These are phyloP conservation scores for Yamadazyma tumulicola DNA, from an alignment of 805 yeast genomes.

Conservation along the genomic window DNA sequence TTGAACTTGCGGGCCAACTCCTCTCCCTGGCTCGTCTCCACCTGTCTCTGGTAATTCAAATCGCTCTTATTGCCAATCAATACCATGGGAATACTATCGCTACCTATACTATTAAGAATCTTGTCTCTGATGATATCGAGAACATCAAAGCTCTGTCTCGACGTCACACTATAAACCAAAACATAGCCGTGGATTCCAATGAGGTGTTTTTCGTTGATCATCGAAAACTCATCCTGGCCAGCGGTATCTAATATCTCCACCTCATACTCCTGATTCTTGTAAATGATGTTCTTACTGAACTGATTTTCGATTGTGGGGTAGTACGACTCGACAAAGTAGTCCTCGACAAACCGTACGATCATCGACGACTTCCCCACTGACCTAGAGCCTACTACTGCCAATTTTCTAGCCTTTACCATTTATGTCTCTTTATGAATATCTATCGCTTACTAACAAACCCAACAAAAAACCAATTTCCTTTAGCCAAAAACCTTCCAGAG, in stretches of 20 bases:
- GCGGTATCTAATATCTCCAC: slow-evolving; percentile 90
- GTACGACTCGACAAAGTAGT: slow-evolving; percentile 82
- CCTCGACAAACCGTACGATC: slow-evolving; percentile 81
- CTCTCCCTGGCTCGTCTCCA: slow-evolving; percentile 52
- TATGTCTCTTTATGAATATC: no score
- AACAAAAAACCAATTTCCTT: no score
- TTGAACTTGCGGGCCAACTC: slow-evolving; percentile 41
- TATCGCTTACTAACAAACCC: no score
- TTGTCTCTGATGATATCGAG: slow-evolving; percentile 77
- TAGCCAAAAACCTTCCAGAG: no score
- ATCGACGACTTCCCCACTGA: slow-evolving; percentile 87
- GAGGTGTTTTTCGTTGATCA: slow-evolving; percentile 72
- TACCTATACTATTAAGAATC: slow-evolving; percentile 63
- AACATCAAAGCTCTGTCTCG: slow-evolving; percentile 73
- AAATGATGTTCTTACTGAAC: slow-evolving; percentile 64
- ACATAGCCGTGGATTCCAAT: slow-evolving; percentile 83
- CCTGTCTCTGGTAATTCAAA: slow-evolving; percentile 58
- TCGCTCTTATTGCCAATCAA: slow-evolving; percentile 74
- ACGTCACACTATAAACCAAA: slow-evolving; percentile 76
- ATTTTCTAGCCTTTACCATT: slow-evolving; percentile 58
- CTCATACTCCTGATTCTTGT: slow-evolving; percentile 71
- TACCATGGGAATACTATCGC: slow-evolving; percentile 46
- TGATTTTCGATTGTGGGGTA: slow-evolving; percentile 91
- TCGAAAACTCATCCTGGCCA: slow-evolving; percentile 86
- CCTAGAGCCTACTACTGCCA: slow-evolving; percentile 84